Conservation (phyloP, 2,329 filamentous ascomycete genomes). For the Diaporthe citriasiana region DNA sequence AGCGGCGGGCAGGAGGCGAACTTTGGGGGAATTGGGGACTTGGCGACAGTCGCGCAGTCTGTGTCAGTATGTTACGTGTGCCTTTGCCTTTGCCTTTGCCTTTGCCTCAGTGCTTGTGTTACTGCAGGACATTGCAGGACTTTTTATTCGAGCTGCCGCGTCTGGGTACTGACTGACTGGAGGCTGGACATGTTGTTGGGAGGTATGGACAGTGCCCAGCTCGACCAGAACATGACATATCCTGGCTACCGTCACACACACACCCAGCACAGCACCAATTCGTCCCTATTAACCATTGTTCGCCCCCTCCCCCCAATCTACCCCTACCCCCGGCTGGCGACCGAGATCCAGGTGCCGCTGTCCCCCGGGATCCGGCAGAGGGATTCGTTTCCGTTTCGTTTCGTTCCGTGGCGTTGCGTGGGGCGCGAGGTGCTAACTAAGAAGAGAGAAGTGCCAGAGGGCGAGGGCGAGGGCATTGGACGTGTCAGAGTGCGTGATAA, state of each 20-base stretch:
- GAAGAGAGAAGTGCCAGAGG: slow-evolving; percentile 17
- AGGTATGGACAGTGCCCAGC: neutral
- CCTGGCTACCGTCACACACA: too few species aligned
- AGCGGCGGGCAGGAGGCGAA: slow-evolving; percentile 28
- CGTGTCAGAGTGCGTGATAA: neutral
- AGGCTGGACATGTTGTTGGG: too few species aligned
- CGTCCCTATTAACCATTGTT: neutral
- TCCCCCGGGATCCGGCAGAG: slow-evolving; percentile 8
- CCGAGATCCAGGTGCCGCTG: slow-evolving; percentile 8
- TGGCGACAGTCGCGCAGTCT: neutral
- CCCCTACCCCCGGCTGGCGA: slow-evolving; percentile 4
- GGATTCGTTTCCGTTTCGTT: slow-evolving; percentile 3
- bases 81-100: neutral
- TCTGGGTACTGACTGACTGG: neutral
- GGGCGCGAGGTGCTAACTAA: slow-evolving; percentile 17
- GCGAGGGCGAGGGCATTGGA: neutral
- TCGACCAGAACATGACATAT: too few species aligned
- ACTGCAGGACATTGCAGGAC: neutral
- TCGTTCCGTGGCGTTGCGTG: slow-evolving; percentile 16
- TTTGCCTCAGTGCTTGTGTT: neutral
- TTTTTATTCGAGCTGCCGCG: neutral
- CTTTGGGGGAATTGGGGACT: slow-evolving; percentile 17
- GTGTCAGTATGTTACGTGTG: neutral
- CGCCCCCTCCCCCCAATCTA: neutral
- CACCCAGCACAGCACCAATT: neutral